phyloP scores from a whole-genome alignment of 805 yeast genomes.

The Ascoidea tarda region DNA sequence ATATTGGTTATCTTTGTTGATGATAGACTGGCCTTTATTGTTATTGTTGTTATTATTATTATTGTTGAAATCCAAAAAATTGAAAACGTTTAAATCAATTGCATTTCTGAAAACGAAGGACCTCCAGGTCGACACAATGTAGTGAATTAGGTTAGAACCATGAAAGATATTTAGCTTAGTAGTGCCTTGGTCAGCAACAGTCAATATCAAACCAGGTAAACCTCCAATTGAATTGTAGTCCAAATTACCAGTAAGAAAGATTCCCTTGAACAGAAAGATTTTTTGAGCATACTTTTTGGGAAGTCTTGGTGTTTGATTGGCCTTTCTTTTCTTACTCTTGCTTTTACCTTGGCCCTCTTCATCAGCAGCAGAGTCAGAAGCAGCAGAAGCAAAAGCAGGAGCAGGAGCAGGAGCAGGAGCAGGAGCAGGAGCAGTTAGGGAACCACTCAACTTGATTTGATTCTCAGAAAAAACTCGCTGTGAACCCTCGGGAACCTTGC shows the following conservation, averaged over 20 bases:
- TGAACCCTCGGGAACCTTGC: slow-evolving; percentile 74
- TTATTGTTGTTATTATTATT: slow-evolving; percentile 2
- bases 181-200: slow-evolving; percentile 67
- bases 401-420: too few relatives aligned
- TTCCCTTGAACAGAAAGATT: slow-evolving; percentile 24
- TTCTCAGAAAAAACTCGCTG: slow-evolving; percentile 62
- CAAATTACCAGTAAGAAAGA: slow-evolving; percentile 69
- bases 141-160: slow-evolving; percentile 32
- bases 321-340: slow-evolving; percentile 16
- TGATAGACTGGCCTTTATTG: slow-evolving; percentile 1
- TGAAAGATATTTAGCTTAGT: slow-evolving; percentile 39
- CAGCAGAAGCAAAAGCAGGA: too few relatives aligned
- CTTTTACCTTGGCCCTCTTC: too few relatives aligned
- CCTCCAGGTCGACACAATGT: slow-evolving; percentile 70
- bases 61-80: slow-evolving; percentile 12
- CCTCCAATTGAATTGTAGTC: slow-evolving; percentile 83
- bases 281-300: too few relatives aligned
- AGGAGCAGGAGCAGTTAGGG: too few relatives aligned
- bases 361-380: too few relatives aligned
- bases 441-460: slow-evolving; percentile 32
- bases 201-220: slow-evolving; percentile 75
- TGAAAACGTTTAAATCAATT: slow-evolving; percentile 25
- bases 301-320: not conserved
- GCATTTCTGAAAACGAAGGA: slow-evolving; percentile 76
- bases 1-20: too few relatives aligned